Evolutionary conservation across 257 asterid genomes (phyloP), one percentile per base, ranked within the genome.

Genomic region (Plantago elongata): DNA sequence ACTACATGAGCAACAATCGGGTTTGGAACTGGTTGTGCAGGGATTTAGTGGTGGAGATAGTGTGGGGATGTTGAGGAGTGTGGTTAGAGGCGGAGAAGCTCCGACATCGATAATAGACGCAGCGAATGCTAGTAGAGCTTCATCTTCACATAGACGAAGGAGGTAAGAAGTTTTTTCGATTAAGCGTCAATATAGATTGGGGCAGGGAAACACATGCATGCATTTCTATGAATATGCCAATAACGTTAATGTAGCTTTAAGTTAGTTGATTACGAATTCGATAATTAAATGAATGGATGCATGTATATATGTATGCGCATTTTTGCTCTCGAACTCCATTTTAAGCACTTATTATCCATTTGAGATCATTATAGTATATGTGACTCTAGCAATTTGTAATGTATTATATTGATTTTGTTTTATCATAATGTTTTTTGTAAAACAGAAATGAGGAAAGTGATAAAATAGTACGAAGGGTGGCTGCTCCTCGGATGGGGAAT

Each of bases 401-500:
- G 8, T 48, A 13, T 12, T 46, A 5, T 47, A 29, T 11, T 51
- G 15, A 9, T 12, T n/a, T 5, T 22, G 27, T 1, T 22, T 22
- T 22, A 22, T 22, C 6, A 51, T 46, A 7, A 5, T 0, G 56
- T 64, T 51, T 14, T 34, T 29, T 15, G 14, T 57, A 4, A 45
- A 38, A 9, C 66, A 88, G 96, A 72, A 64, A 62, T 18, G 76
- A 69, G 9, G 92, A 74, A 10, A 72, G 68, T 6, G 57, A 63
- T 14, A 81, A 74, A 71, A 71, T 63, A 63, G 85, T 70, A 60
- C 70, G 3, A 47, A 72, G 56, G 57, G 86, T 75, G 45, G 34
- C 89, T 2, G 96, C 92, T 61, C 95, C 96, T 9, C 81, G 60
- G 45, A 82, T 90, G 87, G 98, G 98, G 15, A 85, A 88, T 69